These are phyloP conservation scores for Trichosporon faecale DNA, from an alignment of 1,284 basidiomycete species.

Conservation along the genomic window DNA sequence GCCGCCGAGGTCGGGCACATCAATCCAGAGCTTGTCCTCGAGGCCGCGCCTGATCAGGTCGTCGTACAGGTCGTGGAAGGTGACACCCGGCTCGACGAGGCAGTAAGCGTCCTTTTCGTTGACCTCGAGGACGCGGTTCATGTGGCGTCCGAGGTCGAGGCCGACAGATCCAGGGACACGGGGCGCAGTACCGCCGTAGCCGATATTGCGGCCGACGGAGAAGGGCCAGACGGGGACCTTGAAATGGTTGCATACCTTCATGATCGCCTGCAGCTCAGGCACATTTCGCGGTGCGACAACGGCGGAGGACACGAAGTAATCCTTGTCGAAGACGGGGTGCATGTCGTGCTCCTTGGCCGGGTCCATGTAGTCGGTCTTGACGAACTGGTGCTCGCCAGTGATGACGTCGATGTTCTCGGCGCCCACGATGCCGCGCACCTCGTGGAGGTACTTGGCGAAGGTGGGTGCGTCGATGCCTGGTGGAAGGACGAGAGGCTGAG, in stretches of 20 bases:
- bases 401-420: constrained; percentile 14
- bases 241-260: constrained; percentile 17
- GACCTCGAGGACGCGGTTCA: constrained; percentile 19
- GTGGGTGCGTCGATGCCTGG: constrained; percentile 10
- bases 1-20: constrained; percentile 17
- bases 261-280: constrained; percentile 13
- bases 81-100: constrained; percentile 18
- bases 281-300: constrained; percentile 15
- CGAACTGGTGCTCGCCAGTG: constrained; percentile 16
- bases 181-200: constrained; percentile 16
- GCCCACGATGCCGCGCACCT: constrained; percentile 12
- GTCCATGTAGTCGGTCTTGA: constrained; percentile 20
- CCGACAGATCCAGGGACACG: constrained; percentile 16
- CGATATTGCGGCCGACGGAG: constrained; percentile 15
- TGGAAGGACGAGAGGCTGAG: constrained; percentile 10
- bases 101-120: constrained; percentile 18
- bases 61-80: constrained; percentile 18
- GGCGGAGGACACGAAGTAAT: constrained; percentile 19
- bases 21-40: constrained; percentile 20
- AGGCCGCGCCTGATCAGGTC: constrained; percentile 4
- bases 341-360: constrained; percentile 22
- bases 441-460: constrained; percentile 10
- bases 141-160: constrained; percentile 16
- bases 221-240: constrained; percentile 19
- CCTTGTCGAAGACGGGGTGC: constrained; percentile 19